Conservation (phyloP, 768 basidiomycete genomes). For the Trametes gibbosa region DNA sequence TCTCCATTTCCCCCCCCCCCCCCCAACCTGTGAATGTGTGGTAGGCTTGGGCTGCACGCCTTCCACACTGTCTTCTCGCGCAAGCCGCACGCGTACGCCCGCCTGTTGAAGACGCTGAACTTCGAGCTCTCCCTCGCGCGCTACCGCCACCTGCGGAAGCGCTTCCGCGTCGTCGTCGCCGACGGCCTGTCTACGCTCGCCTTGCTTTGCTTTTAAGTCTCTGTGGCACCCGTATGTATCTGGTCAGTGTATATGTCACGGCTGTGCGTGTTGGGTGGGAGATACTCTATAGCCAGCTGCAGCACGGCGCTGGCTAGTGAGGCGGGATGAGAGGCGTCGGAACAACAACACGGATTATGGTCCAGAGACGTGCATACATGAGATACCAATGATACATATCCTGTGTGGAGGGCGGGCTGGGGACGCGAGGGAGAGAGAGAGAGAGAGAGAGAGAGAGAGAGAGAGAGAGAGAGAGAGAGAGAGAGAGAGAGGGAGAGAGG, state of each 20-base stretch:
- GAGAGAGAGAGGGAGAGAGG: background rate
- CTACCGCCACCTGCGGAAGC: slow-evolving; percentile 40
- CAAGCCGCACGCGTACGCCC: slow-evolving; percentile 48
- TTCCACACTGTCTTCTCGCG: slow-evolving; percentile 64
- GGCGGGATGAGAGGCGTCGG: background rate
- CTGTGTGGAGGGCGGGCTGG: slow-evolving; percentile 6
- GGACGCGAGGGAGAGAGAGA: no score
- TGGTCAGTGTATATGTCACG: no score
- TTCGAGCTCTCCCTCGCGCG: slow-evolving; percentile 50
- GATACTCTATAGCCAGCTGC: no score
- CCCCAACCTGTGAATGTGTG: background rate
- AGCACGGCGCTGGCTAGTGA: background rate
- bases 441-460: background rate
- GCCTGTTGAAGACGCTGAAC: slow-evolving; percentile 46
- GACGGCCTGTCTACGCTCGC: slow-evolving; percentile 38
- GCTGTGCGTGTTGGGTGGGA: no score
- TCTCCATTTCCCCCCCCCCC: background rate
- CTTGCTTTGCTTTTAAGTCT: slow-evolving; percentile 24
- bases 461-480: background rate
- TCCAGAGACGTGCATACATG: slow-evolving; percentile 21
- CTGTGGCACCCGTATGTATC: no score
- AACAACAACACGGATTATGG: slow-evolving; percentile 16
- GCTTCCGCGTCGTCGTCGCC: slow-evolving; percentile 47
- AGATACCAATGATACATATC: slow-evolving; percentile 23
- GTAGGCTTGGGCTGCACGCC: slow-evolving; percentile 84